These are phyloP conservation scores for Emergomyces pasteurianus DNA, from an alignment of 2,329 filamentous ascomycete species.

Conservation along the genomic window DNA sequence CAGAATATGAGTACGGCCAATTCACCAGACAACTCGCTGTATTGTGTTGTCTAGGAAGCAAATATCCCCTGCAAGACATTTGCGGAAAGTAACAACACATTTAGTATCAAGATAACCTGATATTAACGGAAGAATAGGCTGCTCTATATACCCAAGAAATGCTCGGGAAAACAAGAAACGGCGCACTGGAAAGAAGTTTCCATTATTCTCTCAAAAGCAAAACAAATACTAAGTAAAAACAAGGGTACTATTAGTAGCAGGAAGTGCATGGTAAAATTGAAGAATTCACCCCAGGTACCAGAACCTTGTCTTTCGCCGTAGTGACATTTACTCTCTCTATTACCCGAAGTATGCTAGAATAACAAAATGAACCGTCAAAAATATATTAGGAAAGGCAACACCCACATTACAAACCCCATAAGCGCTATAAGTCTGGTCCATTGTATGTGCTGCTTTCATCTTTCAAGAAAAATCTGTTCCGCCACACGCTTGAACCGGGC, in stretches of 20 bases:
- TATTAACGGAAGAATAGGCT: neutral
- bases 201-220: neutral
- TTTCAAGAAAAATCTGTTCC: neutral
- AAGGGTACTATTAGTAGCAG: too few species aligned
- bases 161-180: neutral
- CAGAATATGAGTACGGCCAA: too few species aligned
- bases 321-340: neutral
- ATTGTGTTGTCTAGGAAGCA: too few species aligned
- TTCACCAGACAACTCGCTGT: too few species aligned
- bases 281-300: too few species aligned
- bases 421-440: neutral
- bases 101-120: neutral
- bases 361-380: too few species aligned
- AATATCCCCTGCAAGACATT: neutral
- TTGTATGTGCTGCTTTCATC: neutral
- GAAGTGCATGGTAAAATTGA: neutral
- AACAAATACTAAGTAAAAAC: too few species aligned
- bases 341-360: neutral
- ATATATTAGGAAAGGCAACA: neutral
- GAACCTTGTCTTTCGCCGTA: neutral
- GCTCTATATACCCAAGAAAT: neutral
- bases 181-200: neutral
- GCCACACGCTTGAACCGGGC: too few species aligned
- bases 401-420: neutral
- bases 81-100: neutral